These are phyloP conservation scores for Agaricales sp. DNA, from an alignment of 1,284 basidiomycete species.

Conservation along the genomic window DNA sequence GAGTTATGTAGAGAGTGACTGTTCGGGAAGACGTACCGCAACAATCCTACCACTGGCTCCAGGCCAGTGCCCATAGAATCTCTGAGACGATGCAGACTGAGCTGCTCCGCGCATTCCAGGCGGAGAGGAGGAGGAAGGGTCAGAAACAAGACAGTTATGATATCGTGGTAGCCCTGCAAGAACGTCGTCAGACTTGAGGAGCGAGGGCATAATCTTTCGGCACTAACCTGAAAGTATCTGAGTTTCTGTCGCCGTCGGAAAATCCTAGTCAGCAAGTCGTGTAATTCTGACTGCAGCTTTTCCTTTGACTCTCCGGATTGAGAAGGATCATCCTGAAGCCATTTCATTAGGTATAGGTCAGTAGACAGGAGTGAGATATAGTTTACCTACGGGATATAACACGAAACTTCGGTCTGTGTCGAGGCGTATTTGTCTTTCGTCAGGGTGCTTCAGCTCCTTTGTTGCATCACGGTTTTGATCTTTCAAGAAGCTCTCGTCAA, in stretches of 20 bases:
- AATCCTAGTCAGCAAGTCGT: constrained; percentile 66
- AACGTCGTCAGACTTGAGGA: neutral
- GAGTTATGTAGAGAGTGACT: constrained; percentile 4
- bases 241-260: constrained; percentile 67
- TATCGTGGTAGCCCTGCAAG: constrained; percentile 85
- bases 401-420: constrained; percentile 88
- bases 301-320: constrained; percentile 20
- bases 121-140: constrained; percentile 59
- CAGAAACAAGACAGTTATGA: constrained; percentile 78
- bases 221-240: constrained; percentile 74
- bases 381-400: constrained; percentile 76
- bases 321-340: neutral
- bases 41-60: constrained; percentile 76
- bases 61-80: constrained; percentile 85
- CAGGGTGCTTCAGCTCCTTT: constrained; percentile 40
- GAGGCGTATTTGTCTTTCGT: constrained; percentile 77
- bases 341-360: neutral
- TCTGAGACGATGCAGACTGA: constrained; percentile 75
- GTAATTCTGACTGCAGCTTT: constrained; percentile 53
- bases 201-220: too few relatives aligned
- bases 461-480: constrained; percentile 7
- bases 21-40: constrained; percentile 41
- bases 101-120: constrained; percentile 50
- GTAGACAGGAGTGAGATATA: neutral
- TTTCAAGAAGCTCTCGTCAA: constrained; percentile 8